Conservation (phyloP, 2,329 filamentous ascomycete genomes). For the Paecilomyces niveus region DNA sequence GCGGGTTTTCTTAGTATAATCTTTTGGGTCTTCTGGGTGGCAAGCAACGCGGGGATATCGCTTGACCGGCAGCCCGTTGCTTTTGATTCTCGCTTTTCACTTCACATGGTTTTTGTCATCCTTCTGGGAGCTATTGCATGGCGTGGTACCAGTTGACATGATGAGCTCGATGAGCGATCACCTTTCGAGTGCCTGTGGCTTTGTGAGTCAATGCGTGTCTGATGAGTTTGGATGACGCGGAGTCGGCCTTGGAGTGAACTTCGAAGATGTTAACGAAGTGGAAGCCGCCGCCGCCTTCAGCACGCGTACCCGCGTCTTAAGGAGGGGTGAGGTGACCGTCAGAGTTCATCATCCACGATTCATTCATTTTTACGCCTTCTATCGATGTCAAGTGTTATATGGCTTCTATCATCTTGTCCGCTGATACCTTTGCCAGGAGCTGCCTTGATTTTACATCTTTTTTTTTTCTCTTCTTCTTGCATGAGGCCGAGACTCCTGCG, state of each 20-base stretch:
- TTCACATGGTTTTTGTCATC: slow-evolving; percentile 2
- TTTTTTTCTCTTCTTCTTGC: background rate
- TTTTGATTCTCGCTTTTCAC: background rate
- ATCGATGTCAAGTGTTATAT: too few relatives aligned
- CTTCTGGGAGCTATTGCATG: background rate
- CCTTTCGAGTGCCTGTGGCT: background rate
- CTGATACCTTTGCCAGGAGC: too few relatives aligned
- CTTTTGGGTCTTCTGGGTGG: slow-evolving; percentile 3
- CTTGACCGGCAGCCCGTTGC: background rate
- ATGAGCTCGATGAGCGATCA: background rate
- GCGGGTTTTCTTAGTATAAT: slow-evolving; percentile 2
- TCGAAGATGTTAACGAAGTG: background rate
- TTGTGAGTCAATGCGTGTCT: background rate
- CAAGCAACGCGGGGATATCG: background rate
- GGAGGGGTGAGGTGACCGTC: background rate
- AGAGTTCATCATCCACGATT: background rate
- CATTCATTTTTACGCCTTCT: background rate
- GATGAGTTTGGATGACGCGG: background rate
- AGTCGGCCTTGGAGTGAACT: background rate
- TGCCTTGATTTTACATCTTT: background rate
- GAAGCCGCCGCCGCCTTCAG: background rate
- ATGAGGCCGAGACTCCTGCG: background rate
- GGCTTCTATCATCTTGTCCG: too few relatives aligned
- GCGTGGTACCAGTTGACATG: background rate
- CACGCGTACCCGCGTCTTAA: background rate